Evolutionary conservation across 805 yeast species (phyloP).

Genomic region (fission yeast (Schizosaccharomyces pombe)): ASM294v3 CU329670.1:2293001-2293500

Average conservation of each 20-base stretch:
- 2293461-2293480: slow-evolving; percentile 94
- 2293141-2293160: slow-evolving; percentile 98
- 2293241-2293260: slow-evolving; percentile 89
- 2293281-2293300: slow-evolving; percentile 98
- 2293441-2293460: slow-evolving; percentile 97
- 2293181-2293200: slow-evolving; percentile 68
- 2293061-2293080: not conserved
- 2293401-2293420: slow-evolving; percentile 67
- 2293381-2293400: slow-evolving; percentile 36
- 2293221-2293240: slow-evolving; percentile 43
- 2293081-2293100: not conserved
- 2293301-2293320: slow-evolving; percentile 67
- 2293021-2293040: slow-evolving; percentile 87
- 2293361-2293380: slow-evolving; percentile 44
- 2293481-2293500: slow-evolving; percentile 53
- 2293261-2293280: slow-evolving; percentile 89
- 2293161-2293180: slow-evolving; percentile 49
- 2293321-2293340: slow-evolving; percentile 41
- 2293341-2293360: slow-evolving; percentile 49
- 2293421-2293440: slow-evolving; percentile 93
- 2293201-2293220: slow-evolving; percentile 35
- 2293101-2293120: not conserved
- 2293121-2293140: slow-evolving; percentile 34
- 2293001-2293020: slow-evolving; percentile 55
- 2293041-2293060: slow-evolving; percentile 32